Base-by-base conservation (phyloP, 2,329 filamentous ascomycete species). In the Aspergillus neotritici region DNA sequence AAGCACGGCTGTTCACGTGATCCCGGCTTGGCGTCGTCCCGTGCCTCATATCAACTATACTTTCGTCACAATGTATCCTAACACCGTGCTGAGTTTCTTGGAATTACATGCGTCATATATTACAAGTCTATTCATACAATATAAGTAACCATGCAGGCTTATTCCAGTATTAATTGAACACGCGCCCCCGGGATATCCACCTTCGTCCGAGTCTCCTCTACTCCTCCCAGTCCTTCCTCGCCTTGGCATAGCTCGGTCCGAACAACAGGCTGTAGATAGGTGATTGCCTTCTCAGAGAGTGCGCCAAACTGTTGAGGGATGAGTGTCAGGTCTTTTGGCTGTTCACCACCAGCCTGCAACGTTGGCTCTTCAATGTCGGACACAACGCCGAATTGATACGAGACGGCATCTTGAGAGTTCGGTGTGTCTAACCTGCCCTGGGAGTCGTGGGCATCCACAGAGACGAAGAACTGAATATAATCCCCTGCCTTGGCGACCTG, bases 391-490 rank as follows among this genome's bases (percentile, higher is more conserved):
- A 67, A 68, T 4, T 49, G 48, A 46, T 50, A 65, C 14, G 51
- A 52, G 40, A 61, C 43, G 33, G 40, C 15, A 13, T 40, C 41
- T 9, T 36, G 28, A 4, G 37, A 15, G 12, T 36, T 34, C 6
- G 30, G 10, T 16, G 38, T 16, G 6, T 21, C 30, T 15, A 41
- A 30, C 13, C 33, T 31, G 3, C 34, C 21, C 12, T 44, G 36
- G 4, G 21, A 4, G 13, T 40, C 16, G 9, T 42, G 39, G 30
- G 58, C 48, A 25, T 60, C 56, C n/a, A 60, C 49, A 12, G 64
- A 60, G 25, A 66, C 65, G 43, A 68, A 68, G 39, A 70, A 70
- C 41, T 70, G 65, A 31, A 70, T 56, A 30, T 62, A 63, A 49
- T 70, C 65, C 5, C 66, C 66, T 16, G 56, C 41, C 30, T 54